These are phyloP conservation scores for Podospora appendiculata DNA, from an alignment of 495 filamentous ascomycete genomes.

Conservation along the genomic window DNA sequence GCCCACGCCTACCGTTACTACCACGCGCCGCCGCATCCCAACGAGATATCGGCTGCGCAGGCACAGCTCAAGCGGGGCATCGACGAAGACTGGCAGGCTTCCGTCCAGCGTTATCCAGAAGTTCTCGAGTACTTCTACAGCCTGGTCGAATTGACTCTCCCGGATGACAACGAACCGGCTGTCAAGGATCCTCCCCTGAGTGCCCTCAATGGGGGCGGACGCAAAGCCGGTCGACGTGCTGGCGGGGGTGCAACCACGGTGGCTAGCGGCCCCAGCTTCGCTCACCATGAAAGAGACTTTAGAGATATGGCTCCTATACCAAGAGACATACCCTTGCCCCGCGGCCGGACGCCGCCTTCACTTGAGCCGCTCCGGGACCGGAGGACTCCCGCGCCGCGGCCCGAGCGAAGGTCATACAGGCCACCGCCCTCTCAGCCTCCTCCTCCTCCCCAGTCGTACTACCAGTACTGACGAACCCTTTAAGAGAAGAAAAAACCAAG, in stretches of 20 bases:
- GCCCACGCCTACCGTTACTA: slow-evolving; percentile 52
- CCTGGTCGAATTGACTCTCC: slow-evolving; percentile 53
- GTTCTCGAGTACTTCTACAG: slow-evolving; percentile 67
- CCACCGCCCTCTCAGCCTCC: slow-evolving; percentile 20
- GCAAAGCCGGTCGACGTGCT: slow-evolving; percentile 28
- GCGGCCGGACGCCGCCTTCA: slow-evolving; percentile 25
- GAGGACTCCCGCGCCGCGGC: slow-evolving; percentile 23
- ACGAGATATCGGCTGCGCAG: slow-evolving; percentile 51
- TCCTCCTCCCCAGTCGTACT: slow-evolving; percentile 19
- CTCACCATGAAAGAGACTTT: slow-evolving; percentile 1
- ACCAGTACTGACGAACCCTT: slow-evolving; percentile 2
- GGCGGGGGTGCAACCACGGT: slow-evolving; percentile 16
- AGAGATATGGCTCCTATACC: not conserved
- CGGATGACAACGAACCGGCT: slow-evolving; percentile 42
- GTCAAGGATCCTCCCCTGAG: slow-evolving; percentile 50
- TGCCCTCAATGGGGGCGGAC: slow-evolving; percentile 35
- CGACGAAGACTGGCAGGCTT: slow-evolving; percentile 65
- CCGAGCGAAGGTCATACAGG: slow-evolving; percentile 17
- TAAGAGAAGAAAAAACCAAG: no score
- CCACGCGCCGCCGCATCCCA: slow-evolving; percentile 44
- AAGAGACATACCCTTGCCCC: slow-evolving; percentile 10
- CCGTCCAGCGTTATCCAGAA: slow-evolving; percentile 63
- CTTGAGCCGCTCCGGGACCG: slow-evolving; percentile 23
- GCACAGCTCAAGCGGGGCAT: slow-evolving; percentile 57
- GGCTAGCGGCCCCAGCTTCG: slow-evolving; percentile 24